These are phyloP conservation scores for Gossypioides kirkii DNA, from an alignment of 345 rosid species.

Conservation along the genomic window DNA sequence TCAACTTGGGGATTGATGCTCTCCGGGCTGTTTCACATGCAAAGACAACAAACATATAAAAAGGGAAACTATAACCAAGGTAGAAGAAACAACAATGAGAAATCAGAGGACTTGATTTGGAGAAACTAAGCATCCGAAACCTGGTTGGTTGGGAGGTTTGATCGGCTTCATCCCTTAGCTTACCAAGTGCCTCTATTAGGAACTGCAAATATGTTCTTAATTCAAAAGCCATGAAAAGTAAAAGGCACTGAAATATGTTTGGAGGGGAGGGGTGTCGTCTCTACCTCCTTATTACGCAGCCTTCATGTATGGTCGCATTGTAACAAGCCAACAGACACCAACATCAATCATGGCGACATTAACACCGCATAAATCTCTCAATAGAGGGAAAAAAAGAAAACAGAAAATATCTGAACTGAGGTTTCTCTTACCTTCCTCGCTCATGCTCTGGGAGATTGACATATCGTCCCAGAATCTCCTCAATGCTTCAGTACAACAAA, in stretches of 20 bases:
- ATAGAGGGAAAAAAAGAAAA: background rate
- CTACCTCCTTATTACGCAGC: constrained; percentile 33
- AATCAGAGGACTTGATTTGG: background rate
- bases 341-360: background rate
- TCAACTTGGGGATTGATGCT: constrained; percentile 20
- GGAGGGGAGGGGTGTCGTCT: no score
- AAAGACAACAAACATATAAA: no score
- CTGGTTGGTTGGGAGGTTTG: constrained; percentile 18
- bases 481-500: constrained; percentile 30
- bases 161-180: constrained; percentile 23
- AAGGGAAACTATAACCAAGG: no score
- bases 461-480: constrained; percentile 38
- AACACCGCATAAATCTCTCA: background rate
- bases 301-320: constrained; percentile 2
- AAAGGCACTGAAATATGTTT: no score
- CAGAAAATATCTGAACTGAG: background rate
- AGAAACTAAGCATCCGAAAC: background rate
- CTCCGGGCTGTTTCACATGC: constrained; percentile 10
- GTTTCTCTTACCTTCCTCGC: constrained; percentile 33
- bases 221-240: background rate
- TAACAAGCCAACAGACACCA: background rate
- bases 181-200: constrained; percentile 27
- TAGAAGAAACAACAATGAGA: background rate
- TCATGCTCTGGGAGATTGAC: constrained; percentile 42
- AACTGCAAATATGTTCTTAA: constrained; percentile 16